Evolutionary conservation across 2,329 filamentous ascomycete species (phyloP).

Genomic region (Neofusicoccum sp.): DNA sequence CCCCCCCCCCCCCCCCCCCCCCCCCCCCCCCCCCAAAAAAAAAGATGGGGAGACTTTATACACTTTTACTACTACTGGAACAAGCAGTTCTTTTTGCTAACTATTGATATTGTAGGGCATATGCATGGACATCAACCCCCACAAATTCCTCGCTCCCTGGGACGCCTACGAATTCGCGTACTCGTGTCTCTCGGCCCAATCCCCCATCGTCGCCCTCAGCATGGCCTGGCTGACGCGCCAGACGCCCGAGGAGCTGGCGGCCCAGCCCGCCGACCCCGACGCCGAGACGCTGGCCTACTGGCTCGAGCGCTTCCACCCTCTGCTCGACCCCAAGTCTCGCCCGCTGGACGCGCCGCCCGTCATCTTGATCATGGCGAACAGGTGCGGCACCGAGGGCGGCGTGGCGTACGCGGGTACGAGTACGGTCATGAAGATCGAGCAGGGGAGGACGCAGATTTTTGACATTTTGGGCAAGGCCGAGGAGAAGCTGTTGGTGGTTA

Average conservation of each 20-base stretch:
- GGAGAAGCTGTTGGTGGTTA: slow-evolving; percentile 66
- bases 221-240: slow-evolving; percentile 75
- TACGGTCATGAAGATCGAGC: slow-evolving; percentile 64
- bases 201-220: slow-evolving; percentile 65
- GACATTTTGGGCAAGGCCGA: slow-evolving; percentile 69
- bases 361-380: slow-evolving; percentile 69
- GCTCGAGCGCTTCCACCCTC: slow-evolving; percentile 67
- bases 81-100: slow-evolving; percentile 16
- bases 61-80: not conserved
- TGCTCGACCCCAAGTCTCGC: slow-evolving; percentile 28
- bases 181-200: slow-evolving; percentile 56
- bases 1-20: not conserved
- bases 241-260: slow-evolving; percentile 45
- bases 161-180: slow-evolving; percentile 57
- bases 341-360: slow-evolving; percentile 46
- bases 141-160: slow-evolving; percentile 59
- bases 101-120: slow-evolving; percentile 42
- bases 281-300: slow-evolving; percentile 74
- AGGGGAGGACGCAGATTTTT: slow-evolving; percentile 66
- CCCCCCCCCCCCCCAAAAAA: too few species aligned
- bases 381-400: slow-evolving; percentile 64
- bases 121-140: slow-evolving; percentile 63
- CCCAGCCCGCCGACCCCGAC: slow-evolving; percentile 59
- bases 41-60: too few species aligned
- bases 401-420: slow-evolving; percentile 73